These are phyloP conservation scores for Pascua guehoae DNA, from an alignment of 1,284 basidiomycete species.

Conservation along the genomic window DNA sequence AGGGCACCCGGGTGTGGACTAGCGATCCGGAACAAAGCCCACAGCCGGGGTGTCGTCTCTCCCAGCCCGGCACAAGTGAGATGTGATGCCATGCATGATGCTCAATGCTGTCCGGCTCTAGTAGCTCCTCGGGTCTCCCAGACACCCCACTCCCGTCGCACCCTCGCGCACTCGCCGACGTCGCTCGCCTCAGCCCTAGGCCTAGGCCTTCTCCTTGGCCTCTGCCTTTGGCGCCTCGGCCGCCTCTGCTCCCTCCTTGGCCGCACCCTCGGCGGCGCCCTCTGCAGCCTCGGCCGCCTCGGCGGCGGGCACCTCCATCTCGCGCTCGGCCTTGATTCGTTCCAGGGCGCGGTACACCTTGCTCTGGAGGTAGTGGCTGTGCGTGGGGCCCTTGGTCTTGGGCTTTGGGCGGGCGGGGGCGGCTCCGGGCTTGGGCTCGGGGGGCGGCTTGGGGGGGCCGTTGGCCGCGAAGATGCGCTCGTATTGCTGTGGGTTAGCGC, in stretches of 20 bases:
- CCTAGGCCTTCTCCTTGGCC: constrained; percentile 1
- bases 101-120: not conserved
- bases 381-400: constrained; percentile 32
- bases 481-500: constrained; percentile 63
- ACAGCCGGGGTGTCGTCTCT: no score
- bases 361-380: constrained; percentile 91
- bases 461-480: constrained; percentile 90
- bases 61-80: not conserved
- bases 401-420: constrained; percentile 5
- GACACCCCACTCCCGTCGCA: not conserved
- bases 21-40: no score
- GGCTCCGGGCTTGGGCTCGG: constrained; percentile 51
- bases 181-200: not conserved
- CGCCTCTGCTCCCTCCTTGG: constrained; percentile 16
- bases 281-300: constrained; percentile 18
- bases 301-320: constrained; percentile 5
- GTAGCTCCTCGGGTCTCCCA: not conserved
- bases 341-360: constrained; percentile 93
- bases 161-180: not conserved
- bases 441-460: constrained; percentile 59
- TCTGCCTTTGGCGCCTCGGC: constrained; percentile 9
- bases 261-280: constrained; percentile 17
- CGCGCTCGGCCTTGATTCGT: constrained; percentile 61
- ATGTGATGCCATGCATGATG: constrained; percentile 2
- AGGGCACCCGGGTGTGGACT: no score